Conservation (phyloP, 108 stramenopile species). For the Skeletonema grethae region DNA sequence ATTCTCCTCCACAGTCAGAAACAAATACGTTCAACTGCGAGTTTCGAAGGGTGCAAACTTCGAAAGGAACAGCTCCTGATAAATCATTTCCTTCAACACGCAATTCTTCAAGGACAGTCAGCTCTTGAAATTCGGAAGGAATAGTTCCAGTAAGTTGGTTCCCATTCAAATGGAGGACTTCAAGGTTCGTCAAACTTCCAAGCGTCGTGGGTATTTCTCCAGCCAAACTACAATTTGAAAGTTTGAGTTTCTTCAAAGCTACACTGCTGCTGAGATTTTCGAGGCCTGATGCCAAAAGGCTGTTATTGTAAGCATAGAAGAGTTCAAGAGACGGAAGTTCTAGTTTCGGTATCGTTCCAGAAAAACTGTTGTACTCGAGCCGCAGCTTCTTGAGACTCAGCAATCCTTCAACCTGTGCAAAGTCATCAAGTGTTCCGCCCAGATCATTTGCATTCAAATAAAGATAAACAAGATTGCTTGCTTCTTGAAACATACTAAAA, state of each 20-base stretch:
- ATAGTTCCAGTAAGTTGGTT: slow-evolving; percentile 25
- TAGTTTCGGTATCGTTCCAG: slow-evolving; percentile 24
- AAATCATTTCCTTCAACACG: slow-evolving; percentile 61
- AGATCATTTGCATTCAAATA: slow-evolving; percentile 57
- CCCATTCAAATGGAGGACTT: slow-evolving; percentile 29
- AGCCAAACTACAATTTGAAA: slow-evolving; percentile 28
- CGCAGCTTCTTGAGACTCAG: slow-evolving; percentile 21
- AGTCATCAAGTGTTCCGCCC: slow-evolving; percentile 55
- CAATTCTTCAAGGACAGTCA: slow-evolving; percentile 46
- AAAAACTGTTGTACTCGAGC: slow-evolving; percentile 26
- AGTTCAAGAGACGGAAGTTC: slow-evolving; percentile 14
- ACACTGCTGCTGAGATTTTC: not conserved
- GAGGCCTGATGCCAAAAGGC: slow-evolving; percentile 15
- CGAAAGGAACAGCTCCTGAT: slow-evolving; percentile 51
- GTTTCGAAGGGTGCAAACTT: slow-evolving; percentile 13
- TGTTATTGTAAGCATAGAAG: slow-evolving; percentile 25
- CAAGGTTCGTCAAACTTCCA: slow-evolving; percentile 8
- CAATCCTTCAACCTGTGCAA: slow-evolving; percentile 20
- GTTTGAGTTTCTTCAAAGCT: slow-evolving; percentile 31
- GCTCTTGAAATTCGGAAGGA: slow-evolving; percentile 16
- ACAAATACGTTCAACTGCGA: slow-evolving; percentile 9
- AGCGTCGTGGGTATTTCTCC: slow-evolving; percentile 10
- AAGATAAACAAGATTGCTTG: slow-evolving; percentile 49
- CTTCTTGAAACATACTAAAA: slow-evolving; percentile 11
- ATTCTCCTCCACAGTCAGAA: slow-evolving; percentile 19